Base-by-base conservation (phyloP, 1,139 yeast species). In the Protomyces gravidus region DNA sequence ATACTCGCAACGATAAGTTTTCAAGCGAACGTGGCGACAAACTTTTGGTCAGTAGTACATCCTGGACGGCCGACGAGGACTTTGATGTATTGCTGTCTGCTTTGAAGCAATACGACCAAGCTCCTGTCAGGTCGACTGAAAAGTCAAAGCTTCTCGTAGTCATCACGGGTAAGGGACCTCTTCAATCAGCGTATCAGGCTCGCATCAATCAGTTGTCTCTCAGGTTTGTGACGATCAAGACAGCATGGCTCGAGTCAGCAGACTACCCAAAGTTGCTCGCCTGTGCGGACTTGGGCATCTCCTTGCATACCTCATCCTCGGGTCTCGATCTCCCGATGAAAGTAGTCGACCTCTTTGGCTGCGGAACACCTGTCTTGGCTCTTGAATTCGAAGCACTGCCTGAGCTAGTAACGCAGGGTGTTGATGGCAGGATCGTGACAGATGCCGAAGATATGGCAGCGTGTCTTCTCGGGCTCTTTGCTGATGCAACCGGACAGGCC, bases 301-400 rank as follows among this genome's bases (percentile, higher is more conserved):
- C 97, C 0, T 75, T 94, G 62, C 99, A 94, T 71, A 81, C 85
- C 3, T 89, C 97, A 0, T 86, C 95, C 40, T 86, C 95, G 59
- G 98, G 99, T 0, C 78, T 88, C 63, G 99, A 94, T 69, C 76
- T 94, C 62, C 99, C 99, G 0, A 94, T 94, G 99, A 94, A 94
- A 71, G 87, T 92, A 45, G 85, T 92, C 6, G 99, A 92, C 69
- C 84, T 92, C 80, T 90, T 90, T 76, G 98, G 98, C 0, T 88
- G 95, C 65, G 98, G 98, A 0, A 76, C 92, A 5, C 99, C 98
- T 1, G 97, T 89, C 0, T 76, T 90, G 2, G 82, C 96, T 0
- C 75, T 90, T 60, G 75, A 78, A 45, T 92, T 87, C 70, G 83
- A 86, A 0, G 94, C 96, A 78, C 55, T 65, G 19, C 49, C 65